These are phyloP conservation scores for Phytophthora pseudosyringae DNA, from an alignment of 352 stramenopile species.

Conservation along the genomic window DNA sequence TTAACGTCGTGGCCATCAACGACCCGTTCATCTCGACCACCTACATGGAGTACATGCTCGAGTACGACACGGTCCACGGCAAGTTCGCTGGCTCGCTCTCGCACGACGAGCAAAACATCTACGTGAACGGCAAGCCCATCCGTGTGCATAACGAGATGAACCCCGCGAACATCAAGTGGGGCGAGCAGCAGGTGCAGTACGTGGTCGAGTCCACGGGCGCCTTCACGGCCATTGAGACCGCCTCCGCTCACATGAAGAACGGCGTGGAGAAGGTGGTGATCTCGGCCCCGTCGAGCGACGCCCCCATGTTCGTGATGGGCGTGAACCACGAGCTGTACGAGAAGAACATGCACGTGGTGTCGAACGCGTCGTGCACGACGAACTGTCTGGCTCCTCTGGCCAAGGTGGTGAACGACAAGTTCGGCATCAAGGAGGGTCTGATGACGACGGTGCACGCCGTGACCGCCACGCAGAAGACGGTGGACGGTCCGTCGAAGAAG, in stretches of 20 bases:
- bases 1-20: constrained; percentile 95
- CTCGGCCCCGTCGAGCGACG: constrained; percentile 97
- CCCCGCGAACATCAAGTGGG: constrained; percentile 95
- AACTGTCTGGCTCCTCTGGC: constrained; percentile 98
- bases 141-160: constrained; percentile 95
- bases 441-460: constrained; percentile 99
- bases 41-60: constrained; percentile 97
- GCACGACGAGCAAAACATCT: constrained; percentile 88
- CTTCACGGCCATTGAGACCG: constrained; percentile 91
- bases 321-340: constrained; percentile 98
- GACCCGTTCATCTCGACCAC: constrained; percentile 96
- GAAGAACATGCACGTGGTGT: constrained; percentile 96
- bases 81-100: constrained; percentile 87
- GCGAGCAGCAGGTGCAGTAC: constrained; percentile 91
- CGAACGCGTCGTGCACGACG: constrained; percentile 99
- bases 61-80: constrained; percentile 94
- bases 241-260: constrained; percentile 92
- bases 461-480: constrained; percentile 97
- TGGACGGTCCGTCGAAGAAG: constrained; percentile 98
- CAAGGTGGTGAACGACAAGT: constrained; percentile 99
- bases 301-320: constrained; percentile 98
- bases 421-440: constrained; percentile 97
- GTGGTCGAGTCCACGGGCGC: constrained; percentile 92
- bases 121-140: constrained; percentile 94
- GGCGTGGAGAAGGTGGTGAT: constrained; percentile 98